Conservation (phyloP, 768 basidiomycete genomes). For the Phanerodontia chrysosporium region DNA sequence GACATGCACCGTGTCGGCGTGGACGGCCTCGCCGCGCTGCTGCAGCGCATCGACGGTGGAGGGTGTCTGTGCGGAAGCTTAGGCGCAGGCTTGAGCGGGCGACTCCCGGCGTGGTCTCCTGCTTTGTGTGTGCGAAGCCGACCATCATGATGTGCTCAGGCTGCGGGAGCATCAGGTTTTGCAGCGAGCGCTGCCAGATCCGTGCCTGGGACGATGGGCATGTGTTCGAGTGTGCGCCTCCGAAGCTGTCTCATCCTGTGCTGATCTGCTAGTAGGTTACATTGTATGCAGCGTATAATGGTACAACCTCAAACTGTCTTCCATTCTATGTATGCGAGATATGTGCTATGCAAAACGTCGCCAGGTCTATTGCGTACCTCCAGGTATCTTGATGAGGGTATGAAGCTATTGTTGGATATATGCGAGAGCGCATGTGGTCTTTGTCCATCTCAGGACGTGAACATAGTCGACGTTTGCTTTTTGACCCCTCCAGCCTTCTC, state of each 20-base stretch:
- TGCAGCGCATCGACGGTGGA: neutral
- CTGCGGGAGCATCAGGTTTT: neutral
- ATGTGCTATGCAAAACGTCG: too few species aligned
- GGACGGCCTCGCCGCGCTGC: neutral
- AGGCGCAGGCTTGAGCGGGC: neutral
- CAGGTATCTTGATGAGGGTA: neutral
- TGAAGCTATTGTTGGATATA: neutral
- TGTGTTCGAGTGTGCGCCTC: neutral
- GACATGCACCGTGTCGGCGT: neutral
- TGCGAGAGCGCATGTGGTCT: neutral
- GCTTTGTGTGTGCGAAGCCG: neutral
- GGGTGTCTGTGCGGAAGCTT: neutral
- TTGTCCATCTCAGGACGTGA: neutral
- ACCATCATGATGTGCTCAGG: neutral
- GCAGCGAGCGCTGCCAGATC: neutral
- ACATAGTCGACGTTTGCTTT: neutral
- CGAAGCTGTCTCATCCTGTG: too few species aligned
- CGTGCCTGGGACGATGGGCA: neutral
- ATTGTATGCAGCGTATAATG: too few species aligned
- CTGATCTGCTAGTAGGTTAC: too few species aligned
- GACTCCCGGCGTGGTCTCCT: too few species aligned
- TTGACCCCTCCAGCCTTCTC: neutral
- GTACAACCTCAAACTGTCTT: too few species aligned
- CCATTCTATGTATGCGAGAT: too few species aligned
- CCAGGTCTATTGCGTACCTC: too few species aligned